Conservation (phyloP, 306 rosid species). For the Phaseolus lunatus region DNA sequence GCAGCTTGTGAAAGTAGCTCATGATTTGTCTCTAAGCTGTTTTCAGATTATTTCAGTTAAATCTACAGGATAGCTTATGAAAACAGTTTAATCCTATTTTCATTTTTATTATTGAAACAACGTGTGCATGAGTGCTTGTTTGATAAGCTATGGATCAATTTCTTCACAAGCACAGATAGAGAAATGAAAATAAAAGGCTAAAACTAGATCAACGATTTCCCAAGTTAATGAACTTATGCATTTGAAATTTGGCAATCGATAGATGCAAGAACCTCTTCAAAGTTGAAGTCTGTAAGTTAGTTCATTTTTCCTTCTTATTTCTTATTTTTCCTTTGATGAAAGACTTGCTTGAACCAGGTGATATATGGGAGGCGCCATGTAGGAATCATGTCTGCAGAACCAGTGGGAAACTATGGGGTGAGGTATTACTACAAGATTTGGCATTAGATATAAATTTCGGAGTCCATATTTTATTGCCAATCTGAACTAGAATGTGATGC, state of each 20-base stretch:
- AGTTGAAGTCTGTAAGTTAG: not conserved
- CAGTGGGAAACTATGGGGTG: conserved; percentile 93
- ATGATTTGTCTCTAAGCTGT: not conserved
- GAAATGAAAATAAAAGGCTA: not conserved
- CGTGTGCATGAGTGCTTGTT: not conserved
- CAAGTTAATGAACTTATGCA: not conserved
- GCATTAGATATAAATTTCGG: conserved; percentile 12
- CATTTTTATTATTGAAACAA: not conserved
- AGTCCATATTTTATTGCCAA: not conserved
- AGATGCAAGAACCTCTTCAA: not conserved
- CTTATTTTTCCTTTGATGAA: conserved; percentile 2
- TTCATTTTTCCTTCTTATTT: not conserved
- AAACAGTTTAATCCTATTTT: not conserved
- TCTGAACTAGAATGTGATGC: conserved; percentile 24
- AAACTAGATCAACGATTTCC: not conserved
- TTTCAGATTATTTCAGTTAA: not conserved
- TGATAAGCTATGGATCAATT: not conserved
- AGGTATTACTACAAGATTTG: conserved; percentile 60
- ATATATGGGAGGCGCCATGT: conserved; percentile 80
- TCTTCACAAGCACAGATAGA: not conserved
- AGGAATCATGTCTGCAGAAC: conserved; percentile 88
- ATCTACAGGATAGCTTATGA: not conserved
- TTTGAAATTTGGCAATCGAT: not conserved
- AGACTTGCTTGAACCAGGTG: conserved; percentile 52
- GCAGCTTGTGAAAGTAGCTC: not conserved